phyloP scores from a whole-genome alignment of 2,329 filamentous ascomycete genomes.

The Helotiales sp. region DNA sequence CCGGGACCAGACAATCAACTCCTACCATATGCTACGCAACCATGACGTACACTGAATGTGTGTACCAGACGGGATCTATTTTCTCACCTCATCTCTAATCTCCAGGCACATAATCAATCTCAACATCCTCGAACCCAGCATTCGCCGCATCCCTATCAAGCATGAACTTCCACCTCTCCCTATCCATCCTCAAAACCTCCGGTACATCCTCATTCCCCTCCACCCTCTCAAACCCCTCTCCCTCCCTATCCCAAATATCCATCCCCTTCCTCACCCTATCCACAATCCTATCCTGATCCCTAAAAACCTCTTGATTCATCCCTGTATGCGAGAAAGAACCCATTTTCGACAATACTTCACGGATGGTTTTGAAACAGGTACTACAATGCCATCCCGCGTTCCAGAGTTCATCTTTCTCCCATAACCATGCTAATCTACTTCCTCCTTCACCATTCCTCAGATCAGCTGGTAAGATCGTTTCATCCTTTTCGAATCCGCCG shows the following conservation, averaged over 20 bases:
- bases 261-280: constrained; percentile 42
- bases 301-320: constrained; percentile 41
- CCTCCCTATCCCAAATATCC: constrained; percentile 43
- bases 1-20: too few relatives aligned
- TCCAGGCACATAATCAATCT: neutral
- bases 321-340: constrained; percentile 43
- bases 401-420: constrained; percentile 38
- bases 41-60: neutral
- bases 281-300: constrained; percentile 41
- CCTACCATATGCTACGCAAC: too few relatives aligned
- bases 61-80: too few relatives aligned
- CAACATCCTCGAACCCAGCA: constrained; percentile 28
- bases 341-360: constrained; percentile 44
- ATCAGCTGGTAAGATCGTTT: constrained; percentile 43
- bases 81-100: neutral
- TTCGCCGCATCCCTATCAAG: constrained; percentile 25
- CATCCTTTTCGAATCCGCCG: constrained; percentile 38
- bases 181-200: constrained; percentile 36
- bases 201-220: constrained; percentile 45
- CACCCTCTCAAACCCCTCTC: constrained; percentile 38
- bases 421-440: constrained; percentile 23
- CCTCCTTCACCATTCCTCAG: constrained; percentile 37
- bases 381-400: constrained; percentile 49
- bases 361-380: constrained; percentile 44
- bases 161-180: constrained; percentile 24